A percentile compares a stretch with the other conserved stretches of the same genome.
Evolutionary conservation across 129 eudicot species (phyloP).

Genomic region (Erigeron canadensis): DNA sequence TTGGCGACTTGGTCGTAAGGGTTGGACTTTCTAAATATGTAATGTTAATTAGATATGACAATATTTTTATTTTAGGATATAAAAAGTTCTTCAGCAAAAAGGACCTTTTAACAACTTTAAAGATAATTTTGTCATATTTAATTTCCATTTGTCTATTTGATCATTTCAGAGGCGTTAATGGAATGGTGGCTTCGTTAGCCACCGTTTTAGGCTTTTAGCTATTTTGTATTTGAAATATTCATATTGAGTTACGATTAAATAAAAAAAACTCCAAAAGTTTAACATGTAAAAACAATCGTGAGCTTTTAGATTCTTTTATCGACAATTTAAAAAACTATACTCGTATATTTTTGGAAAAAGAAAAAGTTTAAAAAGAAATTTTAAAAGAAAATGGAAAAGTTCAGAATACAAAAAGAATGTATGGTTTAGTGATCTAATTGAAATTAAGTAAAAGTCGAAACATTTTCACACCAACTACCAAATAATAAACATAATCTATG

Average conservation of each 20-base stretch:
- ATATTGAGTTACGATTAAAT: too few relatives aligned
- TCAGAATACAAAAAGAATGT: too few relatives aligned
- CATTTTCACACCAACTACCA: not conserved
- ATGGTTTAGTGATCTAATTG: too few relatives aligned
- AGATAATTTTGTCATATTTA: not conserved
- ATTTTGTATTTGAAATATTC: not conserved
- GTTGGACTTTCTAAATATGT: not conserved
- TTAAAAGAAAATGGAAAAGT: too few relatives aligned
- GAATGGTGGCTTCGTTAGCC: not conserved
- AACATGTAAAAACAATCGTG: too few relatives aligned
- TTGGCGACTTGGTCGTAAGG: constrained; percentile 14
- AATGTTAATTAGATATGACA: not conserved
- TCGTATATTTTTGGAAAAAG: too few relatives aligned
- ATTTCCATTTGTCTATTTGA: constrained; percentile 5
- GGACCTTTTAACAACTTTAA: constrained; percentile 17
- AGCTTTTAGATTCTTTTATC: too few relatives aligned
- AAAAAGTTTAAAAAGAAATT: too few relatives aligned
- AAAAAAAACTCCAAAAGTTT: too few relatives aligned
- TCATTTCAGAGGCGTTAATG: not conserved
- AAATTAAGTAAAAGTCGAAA: too few relatives aligned
- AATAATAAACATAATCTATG: too few relatives aligned
- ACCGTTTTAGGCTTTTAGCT: not conserved
- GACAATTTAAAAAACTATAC: too few relatives aligned
- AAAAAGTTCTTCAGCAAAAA: not conserved
- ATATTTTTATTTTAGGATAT: not conserved